Conservation (phyloP, 2,329 filamentous ascomycete genomes). For the Arthrobotrys musiformis region DNA sequence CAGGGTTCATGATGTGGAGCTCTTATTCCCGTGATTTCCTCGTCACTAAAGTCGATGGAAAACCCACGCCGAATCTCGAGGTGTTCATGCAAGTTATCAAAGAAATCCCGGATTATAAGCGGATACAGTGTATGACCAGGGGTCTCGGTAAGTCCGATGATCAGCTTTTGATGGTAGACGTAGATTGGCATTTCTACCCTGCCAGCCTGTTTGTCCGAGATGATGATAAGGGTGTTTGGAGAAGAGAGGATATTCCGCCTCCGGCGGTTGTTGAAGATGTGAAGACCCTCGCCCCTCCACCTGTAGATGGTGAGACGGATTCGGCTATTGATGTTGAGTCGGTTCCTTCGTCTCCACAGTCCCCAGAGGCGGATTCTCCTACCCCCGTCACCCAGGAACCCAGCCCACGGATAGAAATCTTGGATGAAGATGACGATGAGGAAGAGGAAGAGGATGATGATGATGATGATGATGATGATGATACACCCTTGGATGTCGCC, state of each 20-base stretch:
- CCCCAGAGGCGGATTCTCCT: conserved; percentile 6
- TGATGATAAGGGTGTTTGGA: conserved; percentile 58
- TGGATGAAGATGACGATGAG: neutral
- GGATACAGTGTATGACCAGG: conserved; percentile 59
- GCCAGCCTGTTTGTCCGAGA: conserved; percentile 59
- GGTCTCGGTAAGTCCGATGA: conserved; percentile 59
- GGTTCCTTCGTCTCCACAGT: conserved; percentile 40
- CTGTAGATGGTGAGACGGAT: conserved; percentile 48
- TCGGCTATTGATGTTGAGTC: conserved; percentile 51
- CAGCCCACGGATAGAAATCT: conserved; percentile 7
- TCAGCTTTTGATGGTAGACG: conserved; percentile 60
- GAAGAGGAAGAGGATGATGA: neutral
- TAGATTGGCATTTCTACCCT: conserved; percentile 60
- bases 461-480: conserved; percentile 50
- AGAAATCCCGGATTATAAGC: conserved; percentile 58
- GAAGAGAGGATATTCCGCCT: conserved; percentile 57
- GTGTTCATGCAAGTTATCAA: conserved; percentile 59
- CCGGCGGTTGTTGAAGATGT: conserved; percentile 54
- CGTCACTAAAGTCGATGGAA: conserved; percentile 59
- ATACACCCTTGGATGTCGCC: conserved; percentile 57
- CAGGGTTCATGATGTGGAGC: conserved; percentile 60
- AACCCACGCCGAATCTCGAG: conserved; percentile 59
- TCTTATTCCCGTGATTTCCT: conserved; percentile 59
- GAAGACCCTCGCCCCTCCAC: neutral
- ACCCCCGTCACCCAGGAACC: conserved; percentile 17